Base-by-base conservation (phyloP, 306 rosid species). In the Quercus dentata region DNA sequence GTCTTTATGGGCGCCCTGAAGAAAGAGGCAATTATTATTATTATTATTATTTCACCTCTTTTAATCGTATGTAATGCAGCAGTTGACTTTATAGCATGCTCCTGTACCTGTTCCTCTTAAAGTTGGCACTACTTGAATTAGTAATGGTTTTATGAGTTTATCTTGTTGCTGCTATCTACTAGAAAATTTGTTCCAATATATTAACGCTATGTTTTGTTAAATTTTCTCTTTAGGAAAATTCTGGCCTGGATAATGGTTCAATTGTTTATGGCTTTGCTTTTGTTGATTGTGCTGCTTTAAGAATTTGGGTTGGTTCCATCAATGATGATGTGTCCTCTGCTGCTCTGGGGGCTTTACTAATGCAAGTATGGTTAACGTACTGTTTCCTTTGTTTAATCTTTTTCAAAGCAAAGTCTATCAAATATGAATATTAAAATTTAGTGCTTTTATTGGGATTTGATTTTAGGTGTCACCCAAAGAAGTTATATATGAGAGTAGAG, bases 381-480 rank as follows among this genome's bases (percentile, higher is more conserved):
- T 49, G 61, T 81, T 82, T 83, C 56, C 55, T 38, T 70, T 78
- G 41, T 74, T 19, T 69, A 59, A 18, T 76, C 30, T 55, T 76
- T 79, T 85, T 75, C 9, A 21, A 54, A 64, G 78, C 57, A 18
- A 65, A 44, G 33, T 78, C 38, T 38, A 58, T 65, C 63, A 64
- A 56, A 81, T 54, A 74, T 80, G 49, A 61, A 23, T 80, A 65
- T 44, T 74, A 17, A 76, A 78, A 72, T 56, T 82, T 85, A 56
- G 78, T 74, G 79, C 68, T 56, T 57, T 80, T 72, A 8, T 80
- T 68, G 79, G 77, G 74, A 63, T 75, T 85, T 80, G 73, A n/a
- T 80, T 59, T 56, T 79, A 95, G 99, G 99, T 95, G 82, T 91
- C 97, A 46, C 99, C 99, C 25, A 95, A 88, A 87, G 98, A 95